Evolutionary conservation across 164 flowering plant species (phyloP), one percentile per base, ranked within the genome.

Genomic region (Stephania japonica): DNA sequence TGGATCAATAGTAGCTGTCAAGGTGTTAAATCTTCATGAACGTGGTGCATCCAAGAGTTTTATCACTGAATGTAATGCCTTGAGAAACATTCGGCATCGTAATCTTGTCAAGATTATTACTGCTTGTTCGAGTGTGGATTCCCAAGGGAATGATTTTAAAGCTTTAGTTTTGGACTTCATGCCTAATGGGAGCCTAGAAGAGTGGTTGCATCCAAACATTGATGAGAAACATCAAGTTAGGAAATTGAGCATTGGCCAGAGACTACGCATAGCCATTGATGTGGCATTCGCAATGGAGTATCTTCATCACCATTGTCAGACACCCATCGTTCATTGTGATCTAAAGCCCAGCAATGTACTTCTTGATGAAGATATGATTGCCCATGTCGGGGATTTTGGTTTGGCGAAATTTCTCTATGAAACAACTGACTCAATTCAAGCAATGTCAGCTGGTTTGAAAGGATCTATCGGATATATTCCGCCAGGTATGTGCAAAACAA

Each of bases 261-360:
- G 27, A 26, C 67, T 21, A 16, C 11, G 26, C 38, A 64, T 64
- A 8, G 27, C 27, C 7, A 21, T 64, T 26, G 67, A 64, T 24
- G 67, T 64, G 11, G 67, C 67, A 6, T 64, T 14, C 3, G 67
- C 67, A 25, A 7, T 64, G 27, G 32, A 64, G 24, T 64, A 64
- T 24, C 16, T 64, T 24, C 67, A 64, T 26, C 67, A 64, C 38
- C 11, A 64, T 10, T 3, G 32, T 19, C 67, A 64, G 5, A 24
- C 67, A 25, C 12, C 68, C 21, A 59, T 68, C 32, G 16, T 73
- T 24, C 75, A 77, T 12, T 72, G 75, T 14, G 75, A 77, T 44
- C 11, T 72, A n/a, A 77, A 77, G 73, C 79, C 79, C 19, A 72
- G 69, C 27, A 77, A 77, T 47, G 68, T 77, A 9, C 75, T 77